Conservation (phyloP, 1,284 basidiomycete genomes). For the Cutaneotrichosporon sp. region DNA sequence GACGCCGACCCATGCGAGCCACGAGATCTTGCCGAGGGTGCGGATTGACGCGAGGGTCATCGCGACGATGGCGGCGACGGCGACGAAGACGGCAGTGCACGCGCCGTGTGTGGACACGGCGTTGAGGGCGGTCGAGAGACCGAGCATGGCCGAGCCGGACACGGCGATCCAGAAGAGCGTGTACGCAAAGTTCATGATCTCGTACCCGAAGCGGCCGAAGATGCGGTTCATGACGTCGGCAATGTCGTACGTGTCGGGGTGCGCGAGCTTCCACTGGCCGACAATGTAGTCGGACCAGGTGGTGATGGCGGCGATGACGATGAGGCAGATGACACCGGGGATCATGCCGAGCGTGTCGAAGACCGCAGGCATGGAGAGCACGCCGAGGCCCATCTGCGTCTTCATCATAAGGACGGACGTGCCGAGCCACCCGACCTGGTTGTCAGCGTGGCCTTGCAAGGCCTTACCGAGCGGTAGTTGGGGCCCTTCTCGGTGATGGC, state of each 20-base stretch:
- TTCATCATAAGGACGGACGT: constrained; percentile 31
- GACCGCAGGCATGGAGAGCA: constrained; percentile 37
- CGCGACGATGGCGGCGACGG: constrained; percentile 32
- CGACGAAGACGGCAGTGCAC: constrained; percentile 44
- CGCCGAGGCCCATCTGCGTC: constrained; percentile 42
- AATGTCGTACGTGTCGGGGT: constrained; percentile 15
- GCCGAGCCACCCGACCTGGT: constrained; percentile 23
- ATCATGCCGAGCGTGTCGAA: constrained; percentile 35
- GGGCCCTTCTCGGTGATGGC: constrained; percentile 29
- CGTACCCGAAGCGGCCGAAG: constrained; percentile 28
- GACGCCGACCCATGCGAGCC: constrained; percentile 46
- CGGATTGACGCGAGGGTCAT: constrained; percentile 40
- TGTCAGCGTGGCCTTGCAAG: background rate
- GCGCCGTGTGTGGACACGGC: constrained; percentile 39
- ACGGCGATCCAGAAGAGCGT: constrained; percentile 31
- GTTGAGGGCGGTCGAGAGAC: constrained; percentile 38
- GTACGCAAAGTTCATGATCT: constrained; percentile 34
- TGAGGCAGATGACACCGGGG: constrained; percentile 37
- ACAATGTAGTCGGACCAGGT: constrained; percentile 30
- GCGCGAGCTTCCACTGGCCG: constrained; percentile 26
- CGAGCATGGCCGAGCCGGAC: constrained; percentile 30
- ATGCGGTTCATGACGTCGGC: constrained; percentile 25
- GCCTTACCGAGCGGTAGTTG: constrained; percentile 31
- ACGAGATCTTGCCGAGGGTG: constrained; percentile 40
- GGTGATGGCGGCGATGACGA: constrained; percentile 34